phyloP scores from a whole-genome alignment of 179 eudicot genomes.

The Monotropa hypopitys region DNA sequence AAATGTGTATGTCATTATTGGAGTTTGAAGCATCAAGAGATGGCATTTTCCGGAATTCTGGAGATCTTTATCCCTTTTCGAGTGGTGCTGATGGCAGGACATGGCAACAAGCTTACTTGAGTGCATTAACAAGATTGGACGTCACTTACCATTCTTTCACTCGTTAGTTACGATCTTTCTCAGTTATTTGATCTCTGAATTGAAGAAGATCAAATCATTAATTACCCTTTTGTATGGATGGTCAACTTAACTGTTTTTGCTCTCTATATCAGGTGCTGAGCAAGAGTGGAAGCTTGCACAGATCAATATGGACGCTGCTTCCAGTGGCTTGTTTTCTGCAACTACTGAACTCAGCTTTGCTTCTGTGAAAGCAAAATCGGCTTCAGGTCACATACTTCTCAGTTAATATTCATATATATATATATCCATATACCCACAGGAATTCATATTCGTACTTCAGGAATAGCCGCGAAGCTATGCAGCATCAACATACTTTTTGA shows the following conservation, averaged over 20 bases:
- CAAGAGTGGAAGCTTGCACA: slow-evolving; percentile 81
- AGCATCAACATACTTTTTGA: not conserved
- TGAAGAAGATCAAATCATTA: not conserved
- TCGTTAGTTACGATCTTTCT: slow-evolving; percentile 39
- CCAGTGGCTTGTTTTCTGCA: slow-evolving; percentile 63
- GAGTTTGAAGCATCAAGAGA: slow-evolving; percentile 98
- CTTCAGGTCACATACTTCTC: slow-evolving; percentile 48
- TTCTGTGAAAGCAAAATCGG: slow-evolving; percentile 71
- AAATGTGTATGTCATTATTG: slow-evolving; percentile 56
- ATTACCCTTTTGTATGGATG: not conserved
- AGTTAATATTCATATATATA: not conserved
- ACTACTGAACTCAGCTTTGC: slow-evolving; percentile 67
- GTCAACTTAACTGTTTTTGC: slow-evolving; percentile 10
- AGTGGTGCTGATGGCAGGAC: slow-evolving; percentile 55
- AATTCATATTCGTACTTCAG: not conserved
- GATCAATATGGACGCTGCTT: slow-evolving; percentile 77
- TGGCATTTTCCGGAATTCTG: slow-evolving; percentile 50
- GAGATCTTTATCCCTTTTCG: slow-evolving; percentile 40
- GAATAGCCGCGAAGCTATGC: not conserved
- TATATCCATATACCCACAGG: not conserved
- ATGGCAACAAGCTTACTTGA: slow-evolving; percentile 84
- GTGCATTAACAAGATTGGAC: slow-evolving; percentile 68
- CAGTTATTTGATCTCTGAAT: not conserved
- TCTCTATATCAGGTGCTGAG: slow-evolving; percentile 58
- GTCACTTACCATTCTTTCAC: slow-evolving; percentile 65